Percentiles rank a stretch among this genome's conserved stretches.
phyloP scores from a whole-genome alignment of 2,329 filamentous ascomycete genomes.

The Lomentospora prolificans region DNA sequence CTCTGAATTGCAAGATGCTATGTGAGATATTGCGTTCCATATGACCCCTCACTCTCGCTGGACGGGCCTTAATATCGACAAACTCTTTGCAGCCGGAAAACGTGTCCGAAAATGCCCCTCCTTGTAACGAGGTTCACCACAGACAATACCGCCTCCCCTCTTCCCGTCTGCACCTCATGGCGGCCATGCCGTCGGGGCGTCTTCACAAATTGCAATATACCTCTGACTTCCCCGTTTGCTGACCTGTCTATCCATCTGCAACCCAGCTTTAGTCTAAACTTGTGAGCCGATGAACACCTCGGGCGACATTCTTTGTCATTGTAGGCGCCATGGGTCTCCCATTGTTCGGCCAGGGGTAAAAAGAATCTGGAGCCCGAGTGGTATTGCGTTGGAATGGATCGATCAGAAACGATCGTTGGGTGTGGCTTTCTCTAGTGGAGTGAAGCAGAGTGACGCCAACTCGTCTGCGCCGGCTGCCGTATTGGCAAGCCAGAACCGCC shows the following conservation, averaged over 20 bases:
- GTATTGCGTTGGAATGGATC: background rate
- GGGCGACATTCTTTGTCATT: background rate
- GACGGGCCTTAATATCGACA: conserved; percentile 3
- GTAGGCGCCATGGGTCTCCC: too few relatives aligned
- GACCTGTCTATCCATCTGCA: background rate
- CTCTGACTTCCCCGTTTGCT: background rate
- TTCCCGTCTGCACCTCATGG: background rate
- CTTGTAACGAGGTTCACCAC: too few relatives aligned
- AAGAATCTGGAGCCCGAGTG: background rate
- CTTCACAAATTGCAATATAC: background rate
- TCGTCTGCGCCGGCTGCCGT: too few relatives aligned
- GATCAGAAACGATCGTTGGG: background rate
- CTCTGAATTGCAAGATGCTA: background rate
- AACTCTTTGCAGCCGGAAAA: conserved; percentile 1
- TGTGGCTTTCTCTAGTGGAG: too few relatives aligned
- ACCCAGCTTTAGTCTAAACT: background rate
- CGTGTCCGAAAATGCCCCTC: conserved; percentile 3
- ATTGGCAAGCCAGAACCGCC: too few relatives aligned
- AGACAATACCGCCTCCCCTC: background rate
- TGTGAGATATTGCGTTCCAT: background rate
- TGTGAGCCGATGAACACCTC: background rate
- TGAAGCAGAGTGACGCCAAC: too few relatives aligned
- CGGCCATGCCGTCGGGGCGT: background rate
- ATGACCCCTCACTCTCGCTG: conserved; percentile 3
- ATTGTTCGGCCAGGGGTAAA: too few relatives aligned